Percentiles rank a stretch among this genome's conserved stretches.
These are phyloP conservation scores for Pichia scutulata DNA, from an alignment of 805 yeast genomes.

Conservation along the genomic window DNA sequence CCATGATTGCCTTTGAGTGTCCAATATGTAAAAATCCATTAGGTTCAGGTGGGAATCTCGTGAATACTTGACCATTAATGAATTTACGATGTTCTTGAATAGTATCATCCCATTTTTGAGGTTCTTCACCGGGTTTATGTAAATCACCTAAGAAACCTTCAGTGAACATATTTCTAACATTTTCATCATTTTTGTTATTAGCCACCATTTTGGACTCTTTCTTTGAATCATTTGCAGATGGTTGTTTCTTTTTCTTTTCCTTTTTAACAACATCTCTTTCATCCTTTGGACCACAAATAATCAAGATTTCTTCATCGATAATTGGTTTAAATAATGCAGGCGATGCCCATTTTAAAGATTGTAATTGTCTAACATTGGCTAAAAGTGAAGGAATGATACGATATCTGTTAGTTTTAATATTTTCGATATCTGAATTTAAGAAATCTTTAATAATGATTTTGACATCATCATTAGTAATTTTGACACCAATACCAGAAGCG, in stretches of 20 bases:
- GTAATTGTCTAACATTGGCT: conserved; percentile 67
- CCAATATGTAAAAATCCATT: conserved; percentile 97
- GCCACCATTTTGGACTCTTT: background rate
- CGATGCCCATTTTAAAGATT: conserved; percentile 84
- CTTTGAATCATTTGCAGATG: conserved; percentile 1
- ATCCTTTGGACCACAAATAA: conserved; percentile 85
- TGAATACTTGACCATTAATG: conserved; percentile 76
- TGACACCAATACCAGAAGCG: conserved; percentile 80
- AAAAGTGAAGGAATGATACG: conserved; percentile 67
- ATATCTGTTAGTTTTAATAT: conserved; percentile 67
- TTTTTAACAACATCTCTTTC: conserved; percentile 82
- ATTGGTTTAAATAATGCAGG: conserved; percentile 81
- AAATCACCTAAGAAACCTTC: conserved; percentile 95
- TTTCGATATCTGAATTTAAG: conserved; percentile 49
- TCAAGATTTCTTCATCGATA: conserved; percentile 70
- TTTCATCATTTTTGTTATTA: conserved; percentile 21
- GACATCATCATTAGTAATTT: conserved; percentile 59
- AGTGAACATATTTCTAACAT: conserved; percentile 69
- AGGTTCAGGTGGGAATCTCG: conserved; percentile 98
- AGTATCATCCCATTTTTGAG: conserved; percentile 80
- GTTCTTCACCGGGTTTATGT: conserved; percentile 93
- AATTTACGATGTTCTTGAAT: conserved; percentile 72
- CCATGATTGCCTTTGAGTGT: conserved; percentile 96
- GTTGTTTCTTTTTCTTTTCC: conserved; percentile 53
- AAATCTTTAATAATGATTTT: conserved; percentile 49